Evolutionary conservation across 1,284 basidiomycete species (phyloP).

Genomic region (Ceratobasidium sp.): DNA sequence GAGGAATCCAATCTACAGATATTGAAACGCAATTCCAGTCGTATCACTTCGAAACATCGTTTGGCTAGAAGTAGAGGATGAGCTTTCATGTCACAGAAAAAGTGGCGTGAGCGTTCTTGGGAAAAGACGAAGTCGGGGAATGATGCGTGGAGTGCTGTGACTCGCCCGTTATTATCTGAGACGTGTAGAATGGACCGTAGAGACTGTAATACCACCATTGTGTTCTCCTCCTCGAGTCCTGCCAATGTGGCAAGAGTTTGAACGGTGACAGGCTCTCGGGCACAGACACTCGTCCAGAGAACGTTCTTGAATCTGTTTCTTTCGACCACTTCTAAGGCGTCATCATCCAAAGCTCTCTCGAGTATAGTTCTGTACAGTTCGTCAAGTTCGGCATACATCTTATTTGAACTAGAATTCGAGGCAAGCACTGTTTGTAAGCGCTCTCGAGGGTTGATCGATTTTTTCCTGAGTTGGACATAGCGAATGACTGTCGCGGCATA

Average conservation of each 20-base stretch:
- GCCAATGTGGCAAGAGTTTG: neutral
- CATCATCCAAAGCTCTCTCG: neutral
- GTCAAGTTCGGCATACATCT: neutral
- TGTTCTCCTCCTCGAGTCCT: neutral
- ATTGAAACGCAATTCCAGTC: neutral
- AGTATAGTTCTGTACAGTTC: neutral
- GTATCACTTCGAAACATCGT: too few species aligned
- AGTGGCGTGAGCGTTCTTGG: neutral
- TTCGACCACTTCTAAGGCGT: neutral
- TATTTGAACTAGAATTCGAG: neutral
- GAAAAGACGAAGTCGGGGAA: constrained; percentile 3
- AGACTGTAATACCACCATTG: neutral
- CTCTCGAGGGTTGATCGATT: neutral
- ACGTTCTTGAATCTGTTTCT: neutral
- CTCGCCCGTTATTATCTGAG: neutral
- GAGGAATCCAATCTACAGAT: constrained; percentile 4
- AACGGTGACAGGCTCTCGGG: constrained; percentile 6
- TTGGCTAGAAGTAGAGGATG: neutral
- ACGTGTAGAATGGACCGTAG: neutral
- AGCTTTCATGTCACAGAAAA: neutral
- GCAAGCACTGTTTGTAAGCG: neutral
- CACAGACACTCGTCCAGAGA: neutral
- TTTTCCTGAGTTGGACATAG: neutral
- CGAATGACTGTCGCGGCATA: neutral
- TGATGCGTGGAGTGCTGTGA: neutral